These are phyloP conservation scores for Echinochloa phyllopogon DNA, from an alignment of 176 grass and related monocot species.

Conservation along the genomic window DNA sequence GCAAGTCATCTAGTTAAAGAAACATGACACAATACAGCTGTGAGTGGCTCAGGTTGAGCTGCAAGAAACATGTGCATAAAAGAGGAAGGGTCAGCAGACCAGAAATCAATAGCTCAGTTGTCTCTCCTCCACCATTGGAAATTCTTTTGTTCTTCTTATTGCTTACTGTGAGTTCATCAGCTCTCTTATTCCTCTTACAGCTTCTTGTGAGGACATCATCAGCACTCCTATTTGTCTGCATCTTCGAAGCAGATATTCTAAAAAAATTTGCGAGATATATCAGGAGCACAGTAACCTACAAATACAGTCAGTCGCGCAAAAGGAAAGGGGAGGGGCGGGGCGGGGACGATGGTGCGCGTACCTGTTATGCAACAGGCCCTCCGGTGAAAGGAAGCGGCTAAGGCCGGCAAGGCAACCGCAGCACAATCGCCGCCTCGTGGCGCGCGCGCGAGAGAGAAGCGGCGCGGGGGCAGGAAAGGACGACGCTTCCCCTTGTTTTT, in stretches of 20 bases:
- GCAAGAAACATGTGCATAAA: slow-evolving; percentile 5
- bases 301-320: no score
- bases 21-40: slow-evolving; percentile 2
- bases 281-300: no score
- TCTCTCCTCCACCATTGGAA: not conserved
- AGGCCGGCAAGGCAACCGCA: no score
- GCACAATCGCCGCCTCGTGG: no score
- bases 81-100: not conserved
- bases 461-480: no score
- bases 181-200: not conserved
- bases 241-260: not conserved
- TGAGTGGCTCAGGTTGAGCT: not conserved
- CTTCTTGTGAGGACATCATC: not conserved
- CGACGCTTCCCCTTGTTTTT: no score
- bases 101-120: not conserved
- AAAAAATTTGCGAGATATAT: no score
- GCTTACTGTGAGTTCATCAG: not conserved
- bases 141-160: not conserved
- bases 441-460: no score
- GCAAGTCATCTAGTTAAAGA: not conserved
- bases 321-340: no score
- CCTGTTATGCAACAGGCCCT: no score
- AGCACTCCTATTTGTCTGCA: not conserved
- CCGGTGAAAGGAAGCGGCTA: no score
- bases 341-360: no score